A percentile compares a stretch with the other conserved stretches of the same genome.
phyloP scores from a whole-genome alignment of 768 basidiomycete species.

The Calocera viscosa region DNA sequence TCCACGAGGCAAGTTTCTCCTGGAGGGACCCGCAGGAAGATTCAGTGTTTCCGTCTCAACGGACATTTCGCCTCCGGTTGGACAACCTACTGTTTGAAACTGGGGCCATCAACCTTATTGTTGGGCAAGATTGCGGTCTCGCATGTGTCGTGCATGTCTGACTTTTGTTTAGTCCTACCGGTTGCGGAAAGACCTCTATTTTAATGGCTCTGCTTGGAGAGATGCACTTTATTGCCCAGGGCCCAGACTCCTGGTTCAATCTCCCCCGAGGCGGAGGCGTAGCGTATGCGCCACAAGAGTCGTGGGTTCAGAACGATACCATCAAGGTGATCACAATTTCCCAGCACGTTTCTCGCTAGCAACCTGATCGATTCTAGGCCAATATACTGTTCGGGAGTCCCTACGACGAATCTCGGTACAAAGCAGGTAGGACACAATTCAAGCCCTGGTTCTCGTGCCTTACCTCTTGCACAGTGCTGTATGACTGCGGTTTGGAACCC shows the following conservation, averaged over 20 bases:
- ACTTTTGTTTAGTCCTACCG: background rate
- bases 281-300: conserved; percentile 15
- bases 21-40: conserved; percentile 42
- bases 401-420: conserved; percentile 23
- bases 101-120: conserved; percentile 29
- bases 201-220: conserved; percentile 30
- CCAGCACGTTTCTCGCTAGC: no score
- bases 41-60: conserved; percentile 19
- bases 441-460: background rate
- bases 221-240: conserved; percentile 27
- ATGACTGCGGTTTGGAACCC: conserved; percentile 32
- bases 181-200: conserved; percentile 13
- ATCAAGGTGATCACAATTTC: conserved; percentile 26
- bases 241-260: conserved; percentile 27
- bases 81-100: conserved; percentile 27
- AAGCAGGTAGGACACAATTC: conserved; percentile 16
- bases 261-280: conserved; percentile 14
- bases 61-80: conserved; percentile 25
- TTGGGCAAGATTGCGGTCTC: conserved; percentile 17
- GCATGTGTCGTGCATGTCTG: conserved; percentile 22
- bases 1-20: conserved; percentile 32
- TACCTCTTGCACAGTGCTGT: conserved; percentile 22
- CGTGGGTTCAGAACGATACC: conserved; percentile 16
- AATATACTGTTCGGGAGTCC: conserved; percentile 25
- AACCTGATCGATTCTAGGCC: conserved; percentile 26